Evolutionary conservation across 257 asterid genomes (phyloP).

Genomic region (Nicotiana undulata): DNA sequence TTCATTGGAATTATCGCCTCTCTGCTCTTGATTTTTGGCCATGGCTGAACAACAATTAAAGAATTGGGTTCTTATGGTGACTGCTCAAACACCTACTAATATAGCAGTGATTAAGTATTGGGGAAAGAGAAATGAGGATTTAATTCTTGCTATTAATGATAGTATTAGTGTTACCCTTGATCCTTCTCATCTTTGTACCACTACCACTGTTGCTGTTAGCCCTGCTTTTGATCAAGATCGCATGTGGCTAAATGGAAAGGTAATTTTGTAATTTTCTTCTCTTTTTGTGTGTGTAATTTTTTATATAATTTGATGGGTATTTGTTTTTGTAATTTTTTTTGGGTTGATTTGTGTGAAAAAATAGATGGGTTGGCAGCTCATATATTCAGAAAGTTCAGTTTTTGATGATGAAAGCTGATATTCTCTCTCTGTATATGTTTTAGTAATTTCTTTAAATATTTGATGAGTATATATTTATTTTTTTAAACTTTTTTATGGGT

Average conservation of each 20-base stretch:
- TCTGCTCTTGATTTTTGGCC: neutral
- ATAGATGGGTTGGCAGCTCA: too few species aligned
- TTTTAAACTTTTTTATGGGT: too few species aligned
- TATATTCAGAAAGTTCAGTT: too few species aligned
- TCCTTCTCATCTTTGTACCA: constrained; percentile 94
- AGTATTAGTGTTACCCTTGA: constrained; percentile 97
- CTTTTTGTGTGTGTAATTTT: neutral
- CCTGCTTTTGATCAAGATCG: constrained; percentile 63
- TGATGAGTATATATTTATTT: too few species aligned
- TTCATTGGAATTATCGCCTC: neutral
- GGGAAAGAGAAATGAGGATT: constrained; percentile 86
- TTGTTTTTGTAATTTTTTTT: neutral
- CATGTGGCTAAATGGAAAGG: constrained; percentile 98
- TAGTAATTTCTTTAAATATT: too few species aligned
- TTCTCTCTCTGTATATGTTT: too few species aligned
- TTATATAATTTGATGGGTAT: neutral
- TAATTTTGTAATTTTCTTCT: constrained; percentile 1
- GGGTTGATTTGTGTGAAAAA: too few species aligned
- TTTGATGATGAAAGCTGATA: too few species aligned
- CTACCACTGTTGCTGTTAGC: constrained; percentile 97
- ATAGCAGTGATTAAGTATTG: constrained; percentile 96
- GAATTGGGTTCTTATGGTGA: constrained; percentile 65
- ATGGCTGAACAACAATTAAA: constrained; percentile 32
- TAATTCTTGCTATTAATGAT: constrained; percentile 81
- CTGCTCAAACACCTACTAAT: constrained; percentile 95